phyloP scores from a whole-genome alignment of 306 rosid genomes.

The Gastrolobium bilobum region DNA sequence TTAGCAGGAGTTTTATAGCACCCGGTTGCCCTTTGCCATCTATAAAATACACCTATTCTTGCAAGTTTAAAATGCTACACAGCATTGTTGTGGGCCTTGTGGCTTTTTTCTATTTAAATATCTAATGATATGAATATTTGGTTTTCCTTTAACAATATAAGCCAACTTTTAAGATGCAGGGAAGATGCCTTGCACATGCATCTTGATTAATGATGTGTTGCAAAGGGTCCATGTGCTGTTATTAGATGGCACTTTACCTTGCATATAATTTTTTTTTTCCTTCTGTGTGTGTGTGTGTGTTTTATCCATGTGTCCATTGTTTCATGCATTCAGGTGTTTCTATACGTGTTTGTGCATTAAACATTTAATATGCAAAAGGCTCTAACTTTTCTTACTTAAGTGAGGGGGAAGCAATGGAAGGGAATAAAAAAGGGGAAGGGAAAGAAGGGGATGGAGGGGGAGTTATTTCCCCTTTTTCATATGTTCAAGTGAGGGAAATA shows the following conservation, averaged over 20 bases:
- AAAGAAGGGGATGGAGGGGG: not conserved
- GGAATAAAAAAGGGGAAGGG: not conserved
- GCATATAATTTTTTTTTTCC: not conserved
- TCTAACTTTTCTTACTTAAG: not conserved
- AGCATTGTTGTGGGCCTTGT: not conserved
- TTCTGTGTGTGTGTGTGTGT: not conserved
- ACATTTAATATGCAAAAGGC: not conserved
- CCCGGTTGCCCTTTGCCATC: too few species aligned
- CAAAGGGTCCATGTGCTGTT: not conserved
- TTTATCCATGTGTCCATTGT: constrained; percentile 5
- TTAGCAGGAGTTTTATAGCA: too few species aligned
- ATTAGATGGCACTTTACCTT: not conserved
- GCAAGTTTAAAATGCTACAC: not conserved
- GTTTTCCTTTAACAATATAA: constrained; percentile 18
- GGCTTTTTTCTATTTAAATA: not conserved
- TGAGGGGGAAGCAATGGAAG: not conserved
- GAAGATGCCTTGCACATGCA: not conserved
- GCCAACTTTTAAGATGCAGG: constrained; percentile 1
- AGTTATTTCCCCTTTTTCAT: not conserved
- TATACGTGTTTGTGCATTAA: not conserved
- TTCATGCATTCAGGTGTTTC: not conserved
- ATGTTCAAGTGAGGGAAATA: not conserved
- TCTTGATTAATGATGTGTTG: constrained; percentile 10
- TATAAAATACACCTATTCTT: constrained; percentile 1
- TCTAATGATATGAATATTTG: not conserved